These are phyloP conservation scores for Hanseniaspora sp. DNA, from an alignment of 1,139 yeast species.

Conservation along the genomic window DNA sequence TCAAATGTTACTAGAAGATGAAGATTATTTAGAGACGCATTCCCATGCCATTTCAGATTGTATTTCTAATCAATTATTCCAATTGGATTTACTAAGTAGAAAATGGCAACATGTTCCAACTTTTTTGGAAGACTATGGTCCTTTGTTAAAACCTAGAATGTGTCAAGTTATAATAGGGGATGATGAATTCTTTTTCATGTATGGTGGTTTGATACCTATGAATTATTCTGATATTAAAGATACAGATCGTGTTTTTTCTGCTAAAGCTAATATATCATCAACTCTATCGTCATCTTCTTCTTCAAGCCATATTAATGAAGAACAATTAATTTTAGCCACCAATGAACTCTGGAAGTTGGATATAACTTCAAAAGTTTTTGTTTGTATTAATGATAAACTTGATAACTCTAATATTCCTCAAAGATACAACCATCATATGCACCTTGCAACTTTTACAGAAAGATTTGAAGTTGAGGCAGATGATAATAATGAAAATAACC, in stretches of 20 bases:
- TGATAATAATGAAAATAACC: background rate
- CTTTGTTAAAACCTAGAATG: conserved; percentile 43
- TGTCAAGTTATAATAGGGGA: conserved; percentile 47
- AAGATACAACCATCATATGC: conserved; percentile 45
- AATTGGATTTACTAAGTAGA: conserved; percentile 46
- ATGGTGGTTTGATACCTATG: conserved; percentile 46
- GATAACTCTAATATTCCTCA: conserved; percentile 30
- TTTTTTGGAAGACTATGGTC: conserved; percentile 18
- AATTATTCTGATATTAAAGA: conserved; percentile 19
- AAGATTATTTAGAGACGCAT: conserved; percentile 19
- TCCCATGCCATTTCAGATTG: conserved; percentile 33
- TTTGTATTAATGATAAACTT: conserved; percentile 34
- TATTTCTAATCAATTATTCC: conserved; percentile 47
- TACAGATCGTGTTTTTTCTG: background rate
- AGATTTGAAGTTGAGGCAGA: conserved; percentile 6
- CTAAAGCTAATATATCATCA: background rate
- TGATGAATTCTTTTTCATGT: conserved; percentile 43
- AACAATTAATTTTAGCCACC: conserved; percentile 35
- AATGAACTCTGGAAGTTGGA: conserved; percentile 63
- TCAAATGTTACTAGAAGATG: conserved; percentile 8
- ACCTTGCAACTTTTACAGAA: conserved; percentile 24
- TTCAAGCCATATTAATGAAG: conserved; percentile 13
- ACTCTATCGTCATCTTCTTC: conserved; percentile 24
- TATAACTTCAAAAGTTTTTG: conserved; percentile 43
- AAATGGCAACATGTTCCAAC: conserved; percentile 41